These are phyloP conservation scores for Rhizophagus clarus DNA, from an alignment of 192 early-diverging fungal species.

Conservation along the genomic window DNA sequence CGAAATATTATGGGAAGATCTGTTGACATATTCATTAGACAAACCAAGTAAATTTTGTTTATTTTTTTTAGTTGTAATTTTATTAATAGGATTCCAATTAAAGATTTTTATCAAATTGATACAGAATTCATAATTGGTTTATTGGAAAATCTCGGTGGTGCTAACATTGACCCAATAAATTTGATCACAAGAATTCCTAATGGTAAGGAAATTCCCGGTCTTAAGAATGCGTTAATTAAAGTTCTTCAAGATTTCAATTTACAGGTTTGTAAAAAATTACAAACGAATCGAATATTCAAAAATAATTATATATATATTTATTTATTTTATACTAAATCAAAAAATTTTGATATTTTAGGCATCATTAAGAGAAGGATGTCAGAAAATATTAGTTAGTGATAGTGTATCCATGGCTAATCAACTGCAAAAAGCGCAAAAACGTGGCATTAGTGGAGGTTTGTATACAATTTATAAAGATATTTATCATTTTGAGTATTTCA, in stretches of 20 bases:
- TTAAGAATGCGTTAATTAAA: conserved; percentile 81
- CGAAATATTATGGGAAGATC: conserved; percentile 92
- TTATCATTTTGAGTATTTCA: background rate
- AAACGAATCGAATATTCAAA: too few relatives aligned
- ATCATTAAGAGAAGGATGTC: conserved; percentile 87
- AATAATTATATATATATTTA: too few relatives aligned
- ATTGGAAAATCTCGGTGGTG: conserved; percentile 82
- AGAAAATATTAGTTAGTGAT: conserved; percentile 88
- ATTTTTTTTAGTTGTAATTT: background rate
- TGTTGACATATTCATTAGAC: conserved; percentile 90
- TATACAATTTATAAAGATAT: background rate
- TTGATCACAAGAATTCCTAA: conserved; percentile 82
- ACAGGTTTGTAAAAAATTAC: conserved; percentile 67
- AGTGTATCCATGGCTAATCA: conserved; percentile 77
- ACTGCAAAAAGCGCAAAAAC: conserved; percentile 67
- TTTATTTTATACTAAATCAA: background rate
- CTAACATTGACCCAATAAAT: conserved; percentile 81
- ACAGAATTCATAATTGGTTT: conserved; percentile 89
- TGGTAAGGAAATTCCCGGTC: conserved; percentile 76
- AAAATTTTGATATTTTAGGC: conserved; percentile 45
- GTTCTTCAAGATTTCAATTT: conserved; percentile 91
- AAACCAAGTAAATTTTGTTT: conserved; percentile 72
- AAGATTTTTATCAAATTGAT: background rate
- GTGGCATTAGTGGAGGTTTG: conserved; percentile 61
- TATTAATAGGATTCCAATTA: background rate